Evolutionary conservation across 345 rosid species (phyloP), one percentile per base, ranked within the genome.

Genomic region (Arabidopsis suecica): DNA sequence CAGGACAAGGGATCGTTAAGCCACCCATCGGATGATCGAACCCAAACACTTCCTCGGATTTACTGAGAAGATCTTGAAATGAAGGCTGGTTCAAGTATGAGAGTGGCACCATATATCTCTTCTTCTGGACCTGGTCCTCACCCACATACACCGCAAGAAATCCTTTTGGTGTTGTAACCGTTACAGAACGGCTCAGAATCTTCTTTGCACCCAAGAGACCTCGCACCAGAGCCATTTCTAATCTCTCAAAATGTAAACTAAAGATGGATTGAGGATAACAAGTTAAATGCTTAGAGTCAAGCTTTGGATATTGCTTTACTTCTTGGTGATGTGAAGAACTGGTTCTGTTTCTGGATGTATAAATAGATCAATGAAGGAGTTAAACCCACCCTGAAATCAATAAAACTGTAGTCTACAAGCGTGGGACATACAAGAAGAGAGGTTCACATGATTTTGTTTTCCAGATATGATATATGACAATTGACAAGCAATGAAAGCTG

Each of bases 1-100:
- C 83, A 6, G 67, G 53, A 68, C 88, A 84, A 11, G 86, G 88
- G 68, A 88, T 76, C 13, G 78, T 86, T 16, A 86, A 60, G 34
- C 83, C 85, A 0, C 87, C 86, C 72, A 61, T 85, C 7, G 83
- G 85, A 81, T 83, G 85, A 40, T 82, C 65, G 20, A 73, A 81
- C 1, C 87, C 83, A 5, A 78, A 81, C 65, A 82, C 88, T 68
- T 85, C 85, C 38, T 81, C 88, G 0, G 83, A 80, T 67, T 64
- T 78, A 30, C 73, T 65, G 36, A 85, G 78, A 71, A 83, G 60
- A 25, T 68, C 83, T 41, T 74, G 87, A 44, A 86, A 86, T 0
- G 74, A 74, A 62, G 86, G 77, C 25, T 79, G 58, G 56, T 79
- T 82, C 56, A 82, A 55, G 28, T 71, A 77, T 5, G 84, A 81